Base-by-base conservation (phyloP, 176 grass and related monocot species). In the Juncus inflexus region DNA sequence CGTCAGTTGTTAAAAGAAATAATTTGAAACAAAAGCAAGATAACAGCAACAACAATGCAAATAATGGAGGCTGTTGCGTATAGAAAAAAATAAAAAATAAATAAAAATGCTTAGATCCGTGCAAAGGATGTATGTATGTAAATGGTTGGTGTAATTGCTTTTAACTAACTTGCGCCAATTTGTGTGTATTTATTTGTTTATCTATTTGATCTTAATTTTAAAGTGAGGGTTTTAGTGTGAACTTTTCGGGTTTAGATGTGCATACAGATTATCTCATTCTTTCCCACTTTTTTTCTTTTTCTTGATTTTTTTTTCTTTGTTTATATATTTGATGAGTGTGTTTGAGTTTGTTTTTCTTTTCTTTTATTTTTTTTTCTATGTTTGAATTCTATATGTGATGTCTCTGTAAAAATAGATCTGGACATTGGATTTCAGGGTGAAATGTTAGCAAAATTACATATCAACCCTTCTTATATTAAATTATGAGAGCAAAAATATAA, bases 21-120 rank as follows among this genome's bases (percentile, higher is more conserved):
- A 77, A 69, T 53, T 70, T 99, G 68, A 92, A 92, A 76, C 94
- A 90, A 61, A 89, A 99, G 78, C 85, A 84, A 37, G 94, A 89
- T 58, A 83, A 61, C 49, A 60, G 8, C 55, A 56, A 36, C 3
- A 72, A 36, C 3, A 71, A 49, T 40, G 73, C 76, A 57, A 90
- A 69, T 62, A 55, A 58, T n/a, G 72, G 74, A 39, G 76, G 85
- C 28, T 78, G 80, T 6, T 99, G 94, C 40, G 91, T 82, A 55
- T 84, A 83, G 73, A 79, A 77, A 67, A 67, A 35, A 28, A 28
- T 28, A 28, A 79, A 77, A 67, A 5, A 3, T 39, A 58, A n/a
- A 0, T 3, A 50, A 66, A 66, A 35, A 57, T 43, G 49, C 50
- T 37, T 61, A 70, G 36, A 70, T 6, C 70, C 39, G 38, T 42